Evolutionary conservation across 129 eudicot species (phyloP), one percentile per base, ranked within the genome.

Genomic region (Tagetes patula): DNA sequence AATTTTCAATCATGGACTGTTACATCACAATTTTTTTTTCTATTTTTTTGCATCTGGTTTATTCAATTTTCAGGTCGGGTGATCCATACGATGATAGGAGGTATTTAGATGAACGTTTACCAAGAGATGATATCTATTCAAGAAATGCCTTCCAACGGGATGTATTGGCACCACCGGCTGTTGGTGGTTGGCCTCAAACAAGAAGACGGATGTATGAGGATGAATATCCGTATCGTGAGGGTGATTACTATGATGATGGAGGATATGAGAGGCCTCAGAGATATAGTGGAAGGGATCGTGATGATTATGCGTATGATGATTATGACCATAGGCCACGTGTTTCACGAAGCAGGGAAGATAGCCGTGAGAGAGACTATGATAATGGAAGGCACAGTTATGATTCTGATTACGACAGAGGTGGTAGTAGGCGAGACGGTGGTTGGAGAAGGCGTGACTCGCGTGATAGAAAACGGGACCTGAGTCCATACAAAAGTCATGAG

Each of bases 321-420:
- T 94, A 94, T 82, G 97, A 84, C 56, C 86, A 86, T 40, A 86
- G 93, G 67, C 73, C 87, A 62, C 95, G 89, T 38, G 36, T 70
- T 70, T 77, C 93, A 27, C 84, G 79, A 11, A 68, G 82, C 79
- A 77, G 92, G 73, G 96, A 89, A 74, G 92, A 79, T 76, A 94
- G 98, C 77, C 91, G 96, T 64, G 98, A 94, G 67, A 86, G 93
- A 83, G 98, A 94, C 71, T 82, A 84, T 83, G 97, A 88, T 42
- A 77, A 87, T 69, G 91, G 89, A 36, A 86, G 96, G 62, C 87
- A 67, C 42, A 86, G 97, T 78, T 82, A 90, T 79, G 98, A 94
- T 82, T 90, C 96, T 58, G 98, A 93, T 77, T 81, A 93, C 78
- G 98, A 90, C 11, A 83, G 98, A 80, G 84, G 97, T 45, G 81